Percentiles rank a stretch among this genome's conserved stretches.
These are phyloP conservation scores for Datisca glomerata DNA, from an alignment of 306 rosid genomes.

Conservation along the genomic window DNA sequence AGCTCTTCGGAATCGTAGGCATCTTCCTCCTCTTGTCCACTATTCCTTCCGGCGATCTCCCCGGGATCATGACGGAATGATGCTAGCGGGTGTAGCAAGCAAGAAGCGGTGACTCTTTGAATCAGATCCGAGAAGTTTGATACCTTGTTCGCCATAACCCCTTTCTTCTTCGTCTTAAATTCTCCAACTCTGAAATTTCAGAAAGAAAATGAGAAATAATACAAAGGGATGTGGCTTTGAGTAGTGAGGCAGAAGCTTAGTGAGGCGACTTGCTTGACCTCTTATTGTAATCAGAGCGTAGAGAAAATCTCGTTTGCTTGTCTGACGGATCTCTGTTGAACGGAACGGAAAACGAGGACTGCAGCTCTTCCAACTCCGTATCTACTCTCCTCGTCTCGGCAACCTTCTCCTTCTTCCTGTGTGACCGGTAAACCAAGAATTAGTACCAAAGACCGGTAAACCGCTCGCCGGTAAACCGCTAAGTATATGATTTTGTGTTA, in stretches of 20 bases:
- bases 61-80: slow-evolving; percentile 17
- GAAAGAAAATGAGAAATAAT: neutral
- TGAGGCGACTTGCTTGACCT: neutral
- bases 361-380: slow-evolving; percentile 9
- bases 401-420: slow-evolving; percentile 9
- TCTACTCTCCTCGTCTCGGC: neutral
- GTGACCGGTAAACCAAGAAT: neutral
- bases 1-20: slow-evolving; percentile 30
- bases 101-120: slow-evolving; percentile 80
- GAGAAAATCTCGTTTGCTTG: slow-evolving; percentile 6
- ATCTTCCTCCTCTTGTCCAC: slow-evolving; percentile 17
- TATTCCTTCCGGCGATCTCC: slow-evolving; percentile 5
- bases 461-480: too few species aligned
- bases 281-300: slow-evolving; percentile 10
- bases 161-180: slow-evolving; percentile 19
- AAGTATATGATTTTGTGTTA: too few species aligned
- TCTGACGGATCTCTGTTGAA: slow-evolving; percentile 7
- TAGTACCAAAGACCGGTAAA: too few species aligned
- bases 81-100: slow-evolving; percentile 85
- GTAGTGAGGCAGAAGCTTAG: neutral
- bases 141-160: slow-evolving; percentile 63
- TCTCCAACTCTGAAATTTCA: slow-evolving; percentile 12
- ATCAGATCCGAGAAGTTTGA: slow-evolving; percentile 87
- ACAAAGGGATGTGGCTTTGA: neutral
- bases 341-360: slow-evolving; percentile 9